Conservation (phyloP, 176 grass and related monocot species). For the Coix lacrymajobi region DNA sequence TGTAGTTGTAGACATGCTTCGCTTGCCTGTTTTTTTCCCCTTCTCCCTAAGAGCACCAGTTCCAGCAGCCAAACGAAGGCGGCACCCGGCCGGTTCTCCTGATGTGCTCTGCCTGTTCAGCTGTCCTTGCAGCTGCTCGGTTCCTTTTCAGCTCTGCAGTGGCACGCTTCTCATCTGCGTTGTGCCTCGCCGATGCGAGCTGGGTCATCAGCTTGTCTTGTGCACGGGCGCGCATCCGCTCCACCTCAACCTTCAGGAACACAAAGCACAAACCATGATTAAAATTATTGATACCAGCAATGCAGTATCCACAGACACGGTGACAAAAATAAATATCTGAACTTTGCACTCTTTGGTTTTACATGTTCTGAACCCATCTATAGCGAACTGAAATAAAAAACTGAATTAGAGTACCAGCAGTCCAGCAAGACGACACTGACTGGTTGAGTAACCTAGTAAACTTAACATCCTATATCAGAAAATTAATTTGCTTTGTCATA, state of each 20-base stretch:
- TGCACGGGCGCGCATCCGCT: constrained; percentile 66
- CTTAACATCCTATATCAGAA: not conserved
- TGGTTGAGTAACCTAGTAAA: not conserved
- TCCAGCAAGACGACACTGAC: not conserved
- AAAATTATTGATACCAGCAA: not conserved
- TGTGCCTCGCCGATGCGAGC: constrained; percentile 59
- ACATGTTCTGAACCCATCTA: not conserved
- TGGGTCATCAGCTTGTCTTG: constrained; percentile 84
- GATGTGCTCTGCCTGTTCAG: constrained; percentile 75
- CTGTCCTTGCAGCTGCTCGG: constrained; percentile 49
- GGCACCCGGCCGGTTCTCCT: constrained; percentile 76
- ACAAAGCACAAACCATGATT: not conserved
- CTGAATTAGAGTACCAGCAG: not conserved
- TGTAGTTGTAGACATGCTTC: not conserved
- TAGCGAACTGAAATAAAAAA: not conserved
- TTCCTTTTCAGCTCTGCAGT: constrained; percentile 48
- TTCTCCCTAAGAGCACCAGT: constrained; percentile 56
- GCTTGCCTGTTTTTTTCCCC: not conserved
- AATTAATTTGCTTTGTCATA: not conserved
- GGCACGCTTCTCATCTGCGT: constrained; percentile 65
- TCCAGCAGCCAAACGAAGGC: constrained; percentile 63
- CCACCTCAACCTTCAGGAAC: constrained; percentile 67
- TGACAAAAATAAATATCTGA: not conserved
- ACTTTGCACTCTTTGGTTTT: not conserved
- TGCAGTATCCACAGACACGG: not conserved